Evolutionary conservation across 2,329 filamentous ascomycete genomes (phyloP).

Genomic region (Colletotrichum eremochloae): DNA sequence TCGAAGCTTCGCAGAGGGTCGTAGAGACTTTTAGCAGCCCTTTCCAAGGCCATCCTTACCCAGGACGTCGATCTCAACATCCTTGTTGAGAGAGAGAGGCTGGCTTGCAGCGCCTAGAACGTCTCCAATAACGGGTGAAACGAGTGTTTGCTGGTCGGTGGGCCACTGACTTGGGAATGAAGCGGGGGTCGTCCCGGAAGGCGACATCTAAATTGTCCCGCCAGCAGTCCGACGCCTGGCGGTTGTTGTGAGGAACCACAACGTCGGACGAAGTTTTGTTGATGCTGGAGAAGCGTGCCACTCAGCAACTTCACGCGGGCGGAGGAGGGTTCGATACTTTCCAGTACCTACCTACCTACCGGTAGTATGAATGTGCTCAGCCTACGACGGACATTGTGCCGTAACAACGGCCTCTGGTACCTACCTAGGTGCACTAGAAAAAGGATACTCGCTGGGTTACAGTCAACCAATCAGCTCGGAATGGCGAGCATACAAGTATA

Average conservation of each 20-base stretch:
- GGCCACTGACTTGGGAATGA: neutral
- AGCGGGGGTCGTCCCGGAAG: neutral
- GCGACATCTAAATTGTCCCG: too few species aligned
- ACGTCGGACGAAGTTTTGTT: neutral
- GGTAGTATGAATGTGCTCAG: neutral
- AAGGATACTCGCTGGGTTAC: neutral
- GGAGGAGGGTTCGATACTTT: neutral
- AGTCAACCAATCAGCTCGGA: neutral
- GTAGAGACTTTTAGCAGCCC: neutral
- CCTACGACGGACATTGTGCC: neutral
- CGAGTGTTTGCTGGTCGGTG: neutral
- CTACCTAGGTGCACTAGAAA: neutral
- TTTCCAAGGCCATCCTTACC: slow-evolving; percentile 1
- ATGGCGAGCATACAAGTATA: neutral
- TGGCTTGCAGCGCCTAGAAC: slow-evolving; percentile 13
- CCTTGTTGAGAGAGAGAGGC: neutral
- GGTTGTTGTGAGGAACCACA: neutral
- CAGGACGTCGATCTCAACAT: slow-evolving; percentile 8
- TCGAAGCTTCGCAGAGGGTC: slow-evolving; percentile 4
- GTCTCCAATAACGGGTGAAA: slow-evolving; percentile 18
- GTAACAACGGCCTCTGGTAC: neutral
- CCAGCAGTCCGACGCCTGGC: neutral
- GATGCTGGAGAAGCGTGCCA: neutral
- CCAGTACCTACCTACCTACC: neutral
- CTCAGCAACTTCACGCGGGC: neutral